Percentiles rank a stretch among this genome's conserved stretches.
These are phyloP conservation scores for grape (Vitis vinifera) DNA, from an alignment of 164 flowering plant species.

Conservation along the genomic window ASM3070453v1 NC_081821.1:2558001-2558500, in stretches of 20 bases:
- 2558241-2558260: not conserved
- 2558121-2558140: slow-evolving; percentile 83
- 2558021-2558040: not conserved
- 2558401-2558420: too few species aligned
- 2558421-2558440: too few species aligned
- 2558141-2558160: slow-evolving; percentile 75
- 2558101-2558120: slow-evolving; percentile 75
- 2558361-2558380: too few species aligned
- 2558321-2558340: too few species aligned
- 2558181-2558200: slow-evolving; percentile 81
- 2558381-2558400: too few species aligned
- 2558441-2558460: too few species aligned
- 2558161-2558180: slow-evolving; percentile 94
- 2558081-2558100: slow-evolving; percentile 74
- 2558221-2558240: slow-evolving; percentile 1
- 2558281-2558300: not conserved
- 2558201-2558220: slow-evolving; percentile 85
- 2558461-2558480: too few species aligned
- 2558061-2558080: slow-evolving; percentile 2
- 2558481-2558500: too few species aligned
- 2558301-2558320: too few species aligned
- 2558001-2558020: not conserved
- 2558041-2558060: slow-evolving; percentile 3
- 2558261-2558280: not conserved
- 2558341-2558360: too few species aligned